Conservation (phyloP, 1,139 yeast species). For the Protomyces pachydermus region DNA sequence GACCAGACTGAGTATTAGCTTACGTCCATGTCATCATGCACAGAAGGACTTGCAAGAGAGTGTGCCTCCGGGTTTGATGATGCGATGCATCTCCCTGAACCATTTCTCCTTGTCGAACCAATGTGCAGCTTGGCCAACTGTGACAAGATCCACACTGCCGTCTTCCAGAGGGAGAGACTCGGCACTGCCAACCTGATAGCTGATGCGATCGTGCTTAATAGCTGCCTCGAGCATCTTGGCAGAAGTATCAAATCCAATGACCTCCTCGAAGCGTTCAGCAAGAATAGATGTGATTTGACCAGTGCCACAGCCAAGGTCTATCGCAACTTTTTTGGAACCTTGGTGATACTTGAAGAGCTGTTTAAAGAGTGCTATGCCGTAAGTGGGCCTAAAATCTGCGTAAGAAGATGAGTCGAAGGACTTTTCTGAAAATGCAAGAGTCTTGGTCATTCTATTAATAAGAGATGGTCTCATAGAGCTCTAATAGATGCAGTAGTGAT, state of each 20-base stretch:
- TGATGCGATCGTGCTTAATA: conserved; percentile 35
- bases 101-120: conserved; percentile 63
- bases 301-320: conserved; percentile 83
- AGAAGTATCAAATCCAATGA: conserved; percentile 67
- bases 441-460: background rate
- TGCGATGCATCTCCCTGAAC: conserved; percentile 48
- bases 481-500: no score
- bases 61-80: conserved; percentile 57
- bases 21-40: background rate
- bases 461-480: background rate
- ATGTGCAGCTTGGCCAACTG: conserved; percentile 74
- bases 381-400: conserved; percentile 59
- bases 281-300: conserved; percentile 68
- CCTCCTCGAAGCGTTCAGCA: conserved; percentile 44
- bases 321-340: conserved; percentile 41
- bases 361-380: conserved; percentile 53
- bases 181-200: conserved; percentile 30
- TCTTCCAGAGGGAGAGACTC: conserved; percentile 30
- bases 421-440: conserved; percentile 50
- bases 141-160: conserved; percentile 52
- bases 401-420: conserved; percentile 58
- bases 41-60: conserved; percentile 44
- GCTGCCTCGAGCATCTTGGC: conserved; percentile 57
- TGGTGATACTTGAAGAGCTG: conserved; percentile 45
- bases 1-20: conserved; percentile 50